A percentile compares a stretch with the other conserved stretches of the same genome.
These are phyloP conservation scores for Lonicera japonica DNA, from an alignment of 129 eudicot genomes.

Conservation along the genomic window DNA sequence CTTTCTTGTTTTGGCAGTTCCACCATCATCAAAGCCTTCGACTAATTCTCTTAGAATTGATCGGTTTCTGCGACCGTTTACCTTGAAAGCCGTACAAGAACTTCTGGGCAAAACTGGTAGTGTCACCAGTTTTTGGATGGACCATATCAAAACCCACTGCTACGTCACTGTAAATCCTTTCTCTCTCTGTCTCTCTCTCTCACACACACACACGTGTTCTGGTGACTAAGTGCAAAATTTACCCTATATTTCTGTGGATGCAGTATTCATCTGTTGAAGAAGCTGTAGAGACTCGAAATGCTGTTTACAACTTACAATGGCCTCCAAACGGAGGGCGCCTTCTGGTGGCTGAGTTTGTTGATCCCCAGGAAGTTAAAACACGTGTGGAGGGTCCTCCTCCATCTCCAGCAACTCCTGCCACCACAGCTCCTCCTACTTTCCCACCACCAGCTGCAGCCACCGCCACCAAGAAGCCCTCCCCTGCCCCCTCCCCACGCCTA, in stretches of 20 bases:
- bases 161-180: conserved; percentile 62
- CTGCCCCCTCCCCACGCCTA: conserved; percentile 30
- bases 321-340: conserved; percentile 86
- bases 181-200: background rate
- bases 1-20: conserved; percentile 40
- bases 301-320: conserved; percentile 93
- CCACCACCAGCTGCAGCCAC: conserved; percentile 14
- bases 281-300: conserved; percentile 80
- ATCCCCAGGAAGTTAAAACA: conserved; percentile 77
- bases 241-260: background rate
- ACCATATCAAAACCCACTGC: conserved; percentile 92
- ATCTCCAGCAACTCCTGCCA: conserved; percentile 38
- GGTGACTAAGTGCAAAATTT: background rate
- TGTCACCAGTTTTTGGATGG: conserved; percentile 94
- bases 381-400: conserved; percentile 57
- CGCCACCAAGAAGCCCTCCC: conserved; percentile 5
- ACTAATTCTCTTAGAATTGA: conserved; percentile 77
- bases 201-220: no score
- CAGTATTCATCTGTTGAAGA: conserved; percentile 88
- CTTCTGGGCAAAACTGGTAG: conserved; percentile 83
- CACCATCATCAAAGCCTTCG: conserved; percentile 62
- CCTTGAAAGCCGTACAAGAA: conserved; percentile 93
- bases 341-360: conserved; percentile 81
- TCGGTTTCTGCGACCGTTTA: conserved; percentile 83
- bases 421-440: conserved; percentile 22